A percentile compares a stretch with the other conserved stretches of the same genome.
Evolutionary conservation across 768 basidiomycete species (phyloP).

Genomic region (Pulveroboletus sp.): DNA sequence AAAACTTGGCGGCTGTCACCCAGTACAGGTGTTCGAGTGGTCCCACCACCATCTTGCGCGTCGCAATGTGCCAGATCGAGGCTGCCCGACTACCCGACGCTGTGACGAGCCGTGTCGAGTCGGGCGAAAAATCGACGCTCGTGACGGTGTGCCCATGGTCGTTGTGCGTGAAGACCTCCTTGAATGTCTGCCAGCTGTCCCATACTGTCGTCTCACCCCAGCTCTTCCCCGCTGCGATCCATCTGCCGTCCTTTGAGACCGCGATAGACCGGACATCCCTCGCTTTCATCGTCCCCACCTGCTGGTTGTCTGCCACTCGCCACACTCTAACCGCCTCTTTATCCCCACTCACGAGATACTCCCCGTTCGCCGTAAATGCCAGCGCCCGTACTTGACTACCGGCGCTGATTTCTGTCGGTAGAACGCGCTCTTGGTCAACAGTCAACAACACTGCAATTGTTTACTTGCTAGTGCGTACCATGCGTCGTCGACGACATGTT

Average conservation of each 20-base stretch:
- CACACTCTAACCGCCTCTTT: slow-evolving; percentile 9
- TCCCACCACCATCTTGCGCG: too few species aligned
- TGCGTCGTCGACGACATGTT: not conserved
- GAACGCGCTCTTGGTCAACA: not conserved
- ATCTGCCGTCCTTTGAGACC: slow-evolving; percentile 2
- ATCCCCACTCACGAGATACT: slow-evolving; percentile 8
- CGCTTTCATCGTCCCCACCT: not conserved
- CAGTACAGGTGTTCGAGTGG: too few species aligned
- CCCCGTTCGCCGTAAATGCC: slow-evolving; percentile 1
- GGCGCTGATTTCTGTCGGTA: not conserved
- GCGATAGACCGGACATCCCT: slow-evolving; percentile 8
- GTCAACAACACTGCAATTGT: not conserved
- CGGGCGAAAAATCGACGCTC: not conserved
- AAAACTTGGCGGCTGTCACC: too few species aligned
- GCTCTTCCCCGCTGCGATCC: slow-evolving; percentile 9
- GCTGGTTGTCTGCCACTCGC: not conserved
- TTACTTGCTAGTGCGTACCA: not conserved
- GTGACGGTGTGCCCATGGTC: too few species aligned
- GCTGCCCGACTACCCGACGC: too few species aligned
- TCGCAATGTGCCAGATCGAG: too few species aligned
- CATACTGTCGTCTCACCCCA: slow-evolving; percentile 8
- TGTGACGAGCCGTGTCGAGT: not conserved
- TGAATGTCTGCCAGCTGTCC: not conserved
- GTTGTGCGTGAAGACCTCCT: not conserved
- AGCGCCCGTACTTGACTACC: slow-evolving; percentile 3